These are phyloP conservation scores for Trichoderma sp. DNA, from an alignment of 2,329 filamentous ascomycete species.

Conservation along the genomic window DNA sequence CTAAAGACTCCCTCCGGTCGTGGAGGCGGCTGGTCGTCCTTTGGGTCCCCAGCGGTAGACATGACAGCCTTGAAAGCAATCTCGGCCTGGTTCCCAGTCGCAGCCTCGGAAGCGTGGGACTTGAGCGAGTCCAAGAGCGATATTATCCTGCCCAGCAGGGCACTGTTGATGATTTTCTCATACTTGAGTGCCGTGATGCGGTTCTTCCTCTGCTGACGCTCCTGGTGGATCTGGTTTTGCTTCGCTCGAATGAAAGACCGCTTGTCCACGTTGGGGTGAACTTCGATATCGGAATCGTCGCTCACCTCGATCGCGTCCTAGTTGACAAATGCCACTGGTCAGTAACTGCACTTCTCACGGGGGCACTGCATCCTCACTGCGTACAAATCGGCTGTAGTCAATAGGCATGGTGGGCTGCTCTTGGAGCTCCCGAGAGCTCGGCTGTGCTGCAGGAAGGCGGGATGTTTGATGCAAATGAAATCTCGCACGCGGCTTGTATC, in stretches of 20 bases:
- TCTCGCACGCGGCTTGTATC: background rate
- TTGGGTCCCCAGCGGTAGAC: slow-evolving; percentile 69
- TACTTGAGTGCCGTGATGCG: slow-evolving; percentile 92
- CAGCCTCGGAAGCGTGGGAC: slow-evolving; percentile 67
- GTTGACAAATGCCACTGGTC: background rate
- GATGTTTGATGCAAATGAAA: background rate
- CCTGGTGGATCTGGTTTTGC: slow-evolving; percentile 93
- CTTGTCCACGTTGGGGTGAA: slow-evolving; percentile 98
- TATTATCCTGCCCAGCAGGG: slow-evolving; percentile 80
- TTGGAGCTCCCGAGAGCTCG: slow-evolving; percentile 15
- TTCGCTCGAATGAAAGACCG: slow-evolving; percentile 97
- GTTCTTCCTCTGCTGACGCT: slow-evolving; percentile 79
- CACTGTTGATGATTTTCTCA: slow-evolving; percentile 89
- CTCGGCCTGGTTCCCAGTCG: slow-evolving; percentile 68
- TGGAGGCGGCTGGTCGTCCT: slow-evolving; percentile 71
- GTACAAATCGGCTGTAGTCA: slow-evolving; percentile 68
- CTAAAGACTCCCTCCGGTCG: slow-evolving; percentile 77
- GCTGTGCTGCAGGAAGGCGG: background rate
- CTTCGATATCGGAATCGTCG: slow-evolving; percentile 96
- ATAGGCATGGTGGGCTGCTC: slow-evolving; percentile 43
- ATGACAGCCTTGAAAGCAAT: slow-evolving; percentile 87
- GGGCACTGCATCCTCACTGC: slow-evolving; percentile 22
- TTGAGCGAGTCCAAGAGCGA: slow-evolving; percentile 72
- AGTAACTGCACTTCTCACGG: background rate
- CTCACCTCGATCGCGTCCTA: slow-evolving; percentile 91